A percentile compares a stretch with the other conserved stretches of the same genome.
phyloP scores from a whole-genome alignment of 2,329 filamentous ascomycete genomes.

The Curvularia sp. region DNA sequence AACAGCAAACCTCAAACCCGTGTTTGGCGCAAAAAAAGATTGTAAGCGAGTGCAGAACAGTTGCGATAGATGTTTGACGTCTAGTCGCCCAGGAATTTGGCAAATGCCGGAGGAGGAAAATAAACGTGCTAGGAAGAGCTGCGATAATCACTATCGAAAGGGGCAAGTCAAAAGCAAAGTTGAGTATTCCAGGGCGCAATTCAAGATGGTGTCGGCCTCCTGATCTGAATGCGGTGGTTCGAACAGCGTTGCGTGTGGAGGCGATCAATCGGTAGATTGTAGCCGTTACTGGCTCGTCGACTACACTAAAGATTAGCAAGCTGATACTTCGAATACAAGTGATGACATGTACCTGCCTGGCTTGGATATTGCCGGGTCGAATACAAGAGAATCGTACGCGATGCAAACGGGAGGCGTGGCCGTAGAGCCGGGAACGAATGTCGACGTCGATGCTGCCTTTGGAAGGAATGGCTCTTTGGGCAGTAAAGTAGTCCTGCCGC shows the following conservation, averaged over 20 bases:
- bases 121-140: constrained; percentile 29
- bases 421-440: constrained; percentile 3
- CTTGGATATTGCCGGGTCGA: constrained; percentile 11
- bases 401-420: constrained; percentile 3
- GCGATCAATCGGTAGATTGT: constrained; percentile 24
- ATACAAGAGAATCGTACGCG: constrained; percentile 9
- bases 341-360: constrained; percentile 11
- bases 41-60: constrained; percentile 32
- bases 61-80: constrained; percentile 31
- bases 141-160: constrained; percentile 30
- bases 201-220: constrained; percentile 21
- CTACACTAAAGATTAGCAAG: constrained; percentile 22
- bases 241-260: constrained; percentile 19
- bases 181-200: constrained; percentile 23
- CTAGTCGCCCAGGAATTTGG: constrained; percentile 33
- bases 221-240: constrained; percentile 10
- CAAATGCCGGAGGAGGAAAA: constrained; percentile 22
- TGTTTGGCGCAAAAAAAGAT: constrained; percentile 35
- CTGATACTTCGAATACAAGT: neutral
- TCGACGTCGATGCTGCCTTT: constrained; percentile 3
- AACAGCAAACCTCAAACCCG: constrained; percentile 27
- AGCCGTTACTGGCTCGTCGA: constrained; percentile 19
- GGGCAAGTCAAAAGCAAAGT: constrained; percentile 29
- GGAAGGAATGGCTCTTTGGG: constrained; percentile 5
- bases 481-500: constrained; percentile 20